These are phyloP conservation scores for Sungouiozyma intestinalis DNA, from an alignment of 805 yeast species.

Conservation along the genomic window DNA sequence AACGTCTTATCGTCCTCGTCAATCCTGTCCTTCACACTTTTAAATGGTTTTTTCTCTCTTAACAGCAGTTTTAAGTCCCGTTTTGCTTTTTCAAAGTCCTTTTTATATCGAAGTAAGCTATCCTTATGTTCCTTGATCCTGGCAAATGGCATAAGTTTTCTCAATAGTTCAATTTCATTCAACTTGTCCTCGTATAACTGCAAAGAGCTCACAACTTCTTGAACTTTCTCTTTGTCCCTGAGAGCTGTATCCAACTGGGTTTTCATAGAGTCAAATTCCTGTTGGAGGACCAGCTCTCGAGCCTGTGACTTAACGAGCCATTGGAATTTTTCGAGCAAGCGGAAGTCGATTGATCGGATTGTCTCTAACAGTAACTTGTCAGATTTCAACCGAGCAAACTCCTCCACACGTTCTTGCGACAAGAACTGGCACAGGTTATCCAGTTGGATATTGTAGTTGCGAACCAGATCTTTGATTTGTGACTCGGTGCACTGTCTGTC, in stretches of 20 bases:
- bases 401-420: slow-evolving; percentile 92
- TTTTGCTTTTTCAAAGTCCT: slow-evolving; percentile 21
- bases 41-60: slow-evolving; percentile 20
- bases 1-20: slow-evolving; percentile 3
- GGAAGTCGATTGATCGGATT: slow-evolving; percentile 66
- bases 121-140: slow-evolving; percentile 33
- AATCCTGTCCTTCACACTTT: slow-evolving; percentile 28
- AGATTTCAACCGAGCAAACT: slow-evolving; percentile 74
- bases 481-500: slow-evolving; percentile 32
- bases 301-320: slow-evolving; percentile 43
- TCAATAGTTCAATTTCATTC: slow-evolving; percentile 37
- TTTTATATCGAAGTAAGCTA: slow-evolving; percentile 21
- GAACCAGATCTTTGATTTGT: slow-evolving; percentile 33
- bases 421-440: slow-evolving; percentile 89
- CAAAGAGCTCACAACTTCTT: slow-evolving; percentile 39
- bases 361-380: slow-evolving; percentile 67
- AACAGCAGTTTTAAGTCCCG: slow-evolving; percentile 17
- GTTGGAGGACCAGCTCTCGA: slow-evolving; percentile 30
- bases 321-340: slow-evolving; percentile 47
- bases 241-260: slow-evolving; percentile 26
- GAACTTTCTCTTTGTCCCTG: slow-evolving; percentile 30
- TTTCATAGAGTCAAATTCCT: slow-evolving; percentile 28
- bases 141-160: slow-evolving; percentile 39
- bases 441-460: slow-evolving; percentile 61
- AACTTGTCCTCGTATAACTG: slow-evolving; percentile 39